These are phyloP conservation scores for Panellus pusillus DNA, from an alignment of 768 basidiomycete species.

Conservation along the genomic window DNA sequence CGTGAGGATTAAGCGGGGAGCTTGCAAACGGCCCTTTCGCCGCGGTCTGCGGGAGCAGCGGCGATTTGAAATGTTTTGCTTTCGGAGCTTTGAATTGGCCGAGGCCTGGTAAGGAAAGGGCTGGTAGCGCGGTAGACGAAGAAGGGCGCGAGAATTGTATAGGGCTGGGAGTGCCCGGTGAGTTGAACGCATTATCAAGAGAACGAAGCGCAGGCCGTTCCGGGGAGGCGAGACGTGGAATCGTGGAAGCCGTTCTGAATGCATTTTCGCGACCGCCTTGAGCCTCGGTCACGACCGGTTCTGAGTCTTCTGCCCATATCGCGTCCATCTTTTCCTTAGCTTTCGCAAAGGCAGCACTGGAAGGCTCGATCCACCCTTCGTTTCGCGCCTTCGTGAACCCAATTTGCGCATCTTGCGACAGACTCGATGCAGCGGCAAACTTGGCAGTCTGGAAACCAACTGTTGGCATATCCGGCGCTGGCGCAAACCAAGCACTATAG, in stretches of 20 bases:
- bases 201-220: slow-evolving; percentile 36
- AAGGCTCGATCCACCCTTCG: slow-evolving; percentile 48
- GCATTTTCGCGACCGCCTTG: slow-evolving; percentile 26
- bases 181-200: slow-evolving; percentile 36
- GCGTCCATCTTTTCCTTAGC: slow-evolving; percentile 52
- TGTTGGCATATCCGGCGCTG: slow-evolving; percentile 28
- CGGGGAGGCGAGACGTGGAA: slow-evolving; percentile 24
- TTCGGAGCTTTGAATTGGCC: slow-evolving; percentile 17
- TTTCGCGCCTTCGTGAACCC: slow-evolving; percentile 35
- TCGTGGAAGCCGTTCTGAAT: slow-evolving; percentile 28
- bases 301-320: slow-evolving; percentile 36
- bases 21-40: slow-evolving; percentile 16
- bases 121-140: slow-evolving; percentile 8
- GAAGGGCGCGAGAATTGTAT: slow-evolving; percentile 28
- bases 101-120: slow-evolving; percentile 17
- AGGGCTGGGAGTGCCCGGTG: slow-evolving; percentile 44
- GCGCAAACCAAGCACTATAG: slow-evolving; percentile 52
- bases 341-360: slow-evolving; percentile 51
- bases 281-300: slow-evolving; percentile 9
- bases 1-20: slow-evolving; percentile 34
- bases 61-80: slow-evolving; percentile 27
- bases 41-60: slow-evolving; percentile 9
- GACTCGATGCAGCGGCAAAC: slow-evolving; percentile 19
- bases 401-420: slow-evolving; percentile 5
- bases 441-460: slow-evolving; percentile 41